Percentiles rank a stretch among this genome's conserved stretches.
Conservation (phyloP, 345 rosid genomes). For the Brassica cretica region DNA sequence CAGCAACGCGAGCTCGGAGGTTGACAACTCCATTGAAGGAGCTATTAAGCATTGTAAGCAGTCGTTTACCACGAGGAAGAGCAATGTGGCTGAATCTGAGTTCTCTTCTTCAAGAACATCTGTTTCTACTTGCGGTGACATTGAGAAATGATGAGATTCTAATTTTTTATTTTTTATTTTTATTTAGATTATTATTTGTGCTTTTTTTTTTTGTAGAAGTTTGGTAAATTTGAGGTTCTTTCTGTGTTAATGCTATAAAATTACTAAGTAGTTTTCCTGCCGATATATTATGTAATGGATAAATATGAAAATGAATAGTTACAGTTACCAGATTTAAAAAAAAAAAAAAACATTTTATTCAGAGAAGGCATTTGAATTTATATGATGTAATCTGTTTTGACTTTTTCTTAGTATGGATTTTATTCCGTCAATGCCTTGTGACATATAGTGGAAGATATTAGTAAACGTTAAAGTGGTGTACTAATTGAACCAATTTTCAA, state of each 20-base stretch:
- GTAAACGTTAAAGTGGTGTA: background rate
- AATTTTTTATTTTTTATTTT: background rate
- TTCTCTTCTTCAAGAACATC: conserved; percentile 48
- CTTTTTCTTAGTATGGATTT: too few species aligned
- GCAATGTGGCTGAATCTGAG: conserved; percentile 47
- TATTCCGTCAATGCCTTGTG: background rate
- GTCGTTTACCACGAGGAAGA: conserved; percentile 49
- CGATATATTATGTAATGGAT: background rate
- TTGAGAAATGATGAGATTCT: conserved; percentile 39
- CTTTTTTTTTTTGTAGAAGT: conserved; percentile 8
- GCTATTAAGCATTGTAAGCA: conserved; percentile 93
- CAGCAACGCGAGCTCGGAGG: conserved; percentile 56
- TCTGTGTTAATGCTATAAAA: conserved; percentile 20
- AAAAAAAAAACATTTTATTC: background rate
- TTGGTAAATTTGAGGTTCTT: conserved; percentile 30
- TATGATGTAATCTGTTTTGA: background rate
- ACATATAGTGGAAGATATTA: background rate
- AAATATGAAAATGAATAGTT: background rate
- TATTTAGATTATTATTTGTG: conserved; percentile 24
- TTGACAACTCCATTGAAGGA: conserved; percentile 72
- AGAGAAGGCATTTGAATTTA: background rate
- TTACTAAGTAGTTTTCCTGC: conserved; percentile 10
- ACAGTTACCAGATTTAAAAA: background rate
- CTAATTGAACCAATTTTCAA: background rate
- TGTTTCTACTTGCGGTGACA: conserved; percentile 41